Evolutionary conservation across 2,329 filamentous ascomycete genomes (phyloP), one percentile per base, ranked within the genome.

Genomic region (Xylariaceae sp.): DNA sequence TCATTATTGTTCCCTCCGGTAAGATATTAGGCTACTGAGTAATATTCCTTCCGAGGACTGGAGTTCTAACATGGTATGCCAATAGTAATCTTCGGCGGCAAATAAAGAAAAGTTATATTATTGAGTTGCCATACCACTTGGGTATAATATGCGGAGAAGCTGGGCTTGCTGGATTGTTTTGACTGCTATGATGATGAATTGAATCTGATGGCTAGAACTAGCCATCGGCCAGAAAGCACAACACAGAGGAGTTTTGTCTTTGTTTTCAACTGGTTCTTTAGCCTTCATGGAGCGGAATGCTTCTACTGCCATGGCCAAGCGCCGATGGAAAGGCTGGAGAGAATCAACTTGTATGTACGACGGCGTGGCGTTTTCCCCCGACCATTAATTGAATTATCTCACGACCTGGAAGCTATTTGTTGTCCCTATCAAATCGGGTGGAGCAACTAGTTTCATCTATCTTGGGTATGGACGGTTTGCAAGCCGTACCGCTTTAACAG

Each of bases 1-100:
- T 99, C 76, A 98, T 99, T 75, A 95, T 99, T 72, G 87, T 98
- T 68, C 95, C 95, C 65, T 83, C 89, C 67, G 92, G 94, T 96
- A 86, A 73, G 87, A 77, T 33, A 46, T n/a, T 6, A 47, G 2
- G 6, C 45, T 17, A 6, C 26, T 23, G 43, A 24, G 28, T 9
- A 2, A 31, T 26, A 21, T 23, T 14, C 28, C n/a, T 33, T 21
- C 5, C 6, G 14, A 8, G 1, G 12, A 8, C 21, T 17, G 4
- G 7, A 5, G 19, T 57, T 49, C 62, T 66, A 57, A 65, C 54
- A 24, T 11, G 14, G 11, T 29, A 26, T 29, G 40, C 7, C 26
- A 45, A 45, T 17, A 78, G 79, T 82, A 65, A 71, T 81, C 62
- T 75, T 75, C 43, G 75, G 75, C 53, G 74, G 71, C 58, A 72